Evolutionary conservation across 352 stramenopile genomes (phyloP), one percentile per base, ranked within the genome.

Genomic region (Phytophthora tubulina): DNA sequence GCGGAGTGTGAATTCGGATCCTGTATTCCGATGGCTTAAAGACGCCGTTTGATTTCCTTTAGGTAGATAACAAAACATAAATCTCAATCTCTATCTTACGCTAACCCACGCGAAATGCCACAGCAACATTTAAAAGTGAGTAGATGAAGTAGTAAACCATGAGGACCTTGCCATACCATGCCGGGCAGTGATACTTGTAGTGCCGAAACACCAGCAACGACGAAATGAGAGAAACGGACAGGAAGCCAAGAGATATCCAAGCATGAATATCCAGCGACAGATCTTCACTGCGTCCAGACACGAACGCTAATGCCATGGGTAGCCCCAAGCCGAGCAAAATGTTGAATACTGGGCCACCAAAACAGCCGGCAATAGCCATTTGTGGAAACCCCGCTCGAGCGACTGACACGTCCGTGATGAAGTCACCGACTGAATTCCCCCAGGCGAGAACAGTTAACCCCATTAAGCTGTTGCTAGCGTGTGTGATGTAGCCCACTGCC

Each of bases 291-390:
- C 83, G 72, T 14, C 79, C 79, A 31, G 63, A 75, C 13, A 90
- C 58, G 50, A 84, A 90, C 6, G 88, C 82, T 41, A 85, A 75
- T 3, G 81, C 63, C 82, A 95, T 92, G 2, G 89, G 88, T 7
- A 95, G 72, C 14, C 89, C 89, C 32, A 96, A 79, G 0, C 89
- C 89, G 27, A 96, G 75, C 31, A 96, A 72, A 33, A 96, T 83
- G 54, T 95, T 95, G 70, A 95, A 95, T 4, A 95, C 89, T 7
- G 84, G 89, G 1, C 89, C 89, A 51, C 88, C 89, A 69, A 90
- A 95, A 67, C 89, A 96, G 3, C 89, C 89, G 6, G 88, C 88
- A 50, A 96, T 93, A 39, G 89, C 89, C 89, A 96, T 96, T 70
- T 95, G 82, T 11, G 88, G 82, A 42, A 93, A 95, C 0, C 89